These are phyloP conservation scores for Phaffomyces opuntiae DNA, from an alignment of 805 yeast species.

Conservation along the genomic window DNA sequence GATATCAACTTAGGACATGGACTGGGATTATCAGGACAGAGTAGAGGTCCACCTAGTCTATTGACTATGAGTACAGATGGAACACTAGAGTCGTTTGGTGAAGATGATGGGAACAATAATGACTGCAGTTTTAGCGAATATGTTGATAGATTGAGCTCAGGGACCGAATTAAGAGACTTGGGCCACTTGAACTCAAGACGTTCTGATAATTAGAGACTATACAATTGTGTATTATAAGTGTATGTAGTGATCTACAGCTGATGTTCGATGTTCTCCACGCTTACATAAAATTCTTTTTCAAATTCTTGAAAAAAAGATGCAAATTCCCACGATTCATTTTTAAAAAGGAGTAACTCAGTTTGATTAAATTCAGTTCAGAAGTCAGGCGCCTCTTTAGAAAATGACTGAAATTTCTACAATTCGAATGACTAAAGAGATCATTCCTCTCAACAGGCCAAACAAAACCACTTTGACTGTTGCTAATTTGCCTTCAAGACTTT, in stretches of 20 bases:
- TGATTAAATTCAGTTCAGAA: not conserved
- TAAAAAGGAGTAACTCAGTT: too few species aligned
- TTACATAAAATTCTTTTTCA: too few species aligned
- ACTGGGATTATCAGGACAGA: constrained; percentile 14
- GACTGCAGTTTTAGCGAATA: constrained; percentile 13
- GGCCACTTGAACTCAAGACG: not conserved
- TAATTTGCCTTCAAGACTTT: constrained; percentile 4
- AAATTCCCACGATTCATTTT: too few species aligned
- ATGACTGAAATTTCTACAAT: not conserved
- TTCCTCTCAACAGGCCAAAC: not conserved
- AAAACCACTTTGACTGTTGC: not conserved
- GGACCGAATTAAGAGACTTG: constrained; percentile 1
- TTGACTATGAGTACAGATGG: constrained; percentile 16
- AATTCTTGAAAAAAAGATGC: too few species aligned
- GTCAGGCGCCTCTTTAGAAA: not conserved
- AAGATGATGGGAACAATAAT: not conserved
- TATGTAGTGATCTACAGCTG: too few species aligned
- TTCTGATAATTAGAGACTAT: too few species aligned
- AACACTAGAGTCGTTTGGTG: not conserved
- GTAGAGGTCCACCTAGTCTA: constrained; percentile 23
- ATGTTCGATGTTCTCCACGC: too few species aligned
- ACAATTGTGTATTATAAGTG: too few species aligned
- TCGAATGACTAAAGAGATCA: constrained; percentile 6
- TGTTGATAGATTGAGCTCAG: constrained; percentile 16
- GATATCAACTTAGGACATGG: constrained; percentile 22